A percentile compares a stretch with the other conserved stretches of the same genome.
phyloP scores from a whole-genome alignment of 345 rosid species.

The Viola odorata region DNA sequence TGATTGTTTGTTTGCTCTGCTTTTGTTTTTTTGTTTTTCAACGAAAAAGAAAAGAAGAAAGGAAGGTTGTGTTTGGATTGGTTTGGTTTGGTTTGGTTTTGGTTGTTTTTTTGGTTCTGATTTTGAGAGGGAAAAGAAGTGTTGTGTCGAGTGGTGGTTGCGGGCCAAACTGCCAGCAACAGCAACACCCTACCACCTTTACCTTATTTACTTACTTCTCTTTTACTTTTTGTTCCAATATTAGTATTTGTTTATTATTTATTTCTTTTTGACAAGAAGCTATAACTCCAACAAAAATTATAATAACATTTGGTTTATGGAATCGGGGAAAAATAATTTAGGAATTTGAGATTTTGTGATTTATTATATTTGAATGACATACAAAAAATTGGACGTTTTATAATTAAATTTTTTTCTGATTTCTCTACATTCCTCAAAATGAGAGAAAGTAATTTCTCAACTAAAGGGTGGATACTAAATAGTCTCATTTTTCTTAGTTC shows the following conservation, averaged over 20 bases:
- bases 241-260: neutral
- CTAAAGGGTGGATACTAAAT: too few species aligned
- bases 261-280: neutral
- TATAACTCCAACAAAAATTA: neutral
- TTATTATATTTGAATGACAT: too few species aligned
- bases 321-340: neutral
- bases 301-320: neutral
- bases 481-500: too few species aligned
- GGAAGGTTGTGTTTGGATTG: slow-evolving; percentile 13
- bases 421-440: too few species aligned
- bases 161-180: slow-evolving; percentile 13
- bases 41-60: slow-evolving; percentile 14
- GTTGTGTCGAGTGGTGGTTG: slow-evolving; percentile 3
- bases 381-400: too few species aligned
- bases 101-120: neutral
- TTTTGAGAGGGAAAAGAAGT: slow-evolving; percentile 5
- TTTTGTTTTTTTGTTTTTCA: slow-evolving; percentile 21
- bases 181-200: slow-evolving; percentile 5
- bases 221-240: too few species aligned
- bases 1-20: neutral
- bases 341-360: too few species aligned
- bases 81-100: slow-evolving; percentile 16
- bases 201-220: too few species aligned
- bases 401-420: too few species aligned
- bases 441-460: too few species aligned